Evolutionary conservation across 1,284 basidiomycete genomes (phyloP), one percentile per base, ranked within the genome.

Genomic region (Leccinum pallidistipes): DNA sequence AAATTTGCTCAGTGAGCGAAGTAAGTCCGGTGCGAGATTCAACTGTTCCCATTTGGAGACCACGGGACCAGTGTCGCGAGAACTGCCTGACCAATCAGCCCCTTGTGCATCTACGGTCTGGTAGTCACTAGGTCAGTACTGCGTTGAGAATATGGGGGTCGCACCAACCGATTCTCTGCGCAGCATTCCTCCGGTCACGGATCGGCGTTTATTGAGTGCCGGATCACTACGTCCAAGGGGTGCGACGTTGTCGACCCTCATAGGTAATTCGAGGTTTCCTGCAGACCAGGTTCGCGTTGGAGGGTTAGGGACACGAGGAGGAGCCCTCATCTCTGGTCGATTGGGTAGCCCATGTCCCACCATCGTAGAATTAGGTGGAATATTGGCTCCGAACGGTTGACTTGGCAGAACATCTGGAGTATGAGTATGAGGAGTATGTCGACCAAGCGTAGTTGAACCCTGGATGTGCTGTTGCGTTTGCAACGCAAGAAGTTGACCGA

Each of bases 1-100:
- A 74, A 98, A 98, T 76, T 96, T 96, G 65, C 85, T 89, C 63
- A 99, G 83, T 12, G 94, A 95, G 57, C 94, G 85, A 67, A 97
- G 81, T 31, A 99, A 80, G 65, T 98, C 96, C 36, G 91, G 86
- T 31, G 91, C 87, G 51, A 99, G 82, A 58, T 89, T 85, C 56
- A 98, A 77, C 71, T 97, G 94, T 67, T 98, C 97, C 96, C 96
- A 99, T 77, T 98, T 98, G 55, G 94, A 92, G 36, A 97, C 86
- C 62, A 93, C 81, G n/a, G 93, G 90, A 16, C 94, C 93, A 51
- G 80, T 82, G 65, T 94, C 91, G 59, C 90, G 87, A 55, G 82
- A 80, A 56, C 79, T 79, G 65, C 81, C 79, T 55, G 78, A 74
- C 79, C 84, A 80, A 63, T 79, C 80, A 68, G 84, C 83, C 61